Percentiles rank a stretch among this genome's conserved stretches.
These are phyloP conservation scores for Iberis pinnata DNA, from an alignment of 345 rosid genomes.

Conservation along the genomic window DNA sequence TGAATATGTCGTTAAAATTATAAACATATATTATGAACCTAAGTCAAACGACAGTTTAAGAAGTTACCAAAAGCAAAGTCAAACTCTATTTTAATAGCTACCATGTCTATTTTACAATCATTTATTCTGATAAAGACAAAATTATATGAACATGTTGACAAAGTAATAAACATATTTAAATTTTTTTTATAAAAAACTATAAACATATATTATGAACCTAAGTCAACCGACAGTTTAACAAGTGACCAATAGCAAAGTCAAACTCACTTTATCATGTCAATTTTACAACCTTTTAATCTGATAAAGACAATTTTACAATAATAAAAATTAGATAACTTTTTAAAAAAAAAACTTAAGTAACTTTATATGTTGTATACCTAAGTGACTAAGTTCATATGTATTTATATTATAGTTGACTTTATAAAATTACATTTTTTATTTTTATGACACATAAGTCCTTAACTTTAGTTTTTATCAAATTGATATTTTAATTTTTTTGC, in stretches of 20 bases:
- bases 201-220: background rate
- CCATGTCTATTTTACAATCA: conserved; percentile 14
- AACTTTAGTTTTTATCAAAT: too few relatives aligned
- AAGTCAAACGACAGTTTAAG: conserved; percentile 16
- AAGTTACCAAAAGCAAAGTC: conserved; percentile 26
- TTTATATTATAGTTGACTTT: too few relatives aligned
- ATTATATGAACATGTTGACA: conserved; percentile 20
- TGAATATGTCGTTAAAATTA: conserved; percentile 14
- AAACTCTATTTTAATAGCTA: conserved; percentile 15
- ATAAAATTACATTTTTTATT: too few relatives aligned
- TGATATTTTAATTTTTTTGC: too few relatives aligned
- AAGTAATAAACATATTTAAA: too few relatives aligned
- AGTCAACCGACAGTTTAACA: conserved; percentile 18
- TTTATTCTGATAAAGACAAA: background rate
- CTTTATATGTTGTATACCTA: too few relatives aligned
- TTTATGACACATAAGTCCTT: too few relatives aligned
- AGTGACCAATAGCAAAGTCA: conserved; percentile 26
- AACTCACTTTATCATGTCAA: conserved; percentile 1
- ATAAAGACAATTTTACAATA: conserved; percentile 7
- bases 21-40: background rate
- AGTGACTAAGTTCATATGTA: too few relatives aligned
- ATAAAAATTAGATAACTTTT: too few relatives aligned
- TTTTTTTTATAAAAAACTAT: too few relatives aligned
- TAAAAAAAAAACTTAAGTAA: too few relatives aligned
- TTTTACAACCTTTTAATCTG: conserved; percentile 6